phyloP scores from a whole-genome alignment of 768 basidiomycete genomes.

The Podaxis sp. region DNA sequence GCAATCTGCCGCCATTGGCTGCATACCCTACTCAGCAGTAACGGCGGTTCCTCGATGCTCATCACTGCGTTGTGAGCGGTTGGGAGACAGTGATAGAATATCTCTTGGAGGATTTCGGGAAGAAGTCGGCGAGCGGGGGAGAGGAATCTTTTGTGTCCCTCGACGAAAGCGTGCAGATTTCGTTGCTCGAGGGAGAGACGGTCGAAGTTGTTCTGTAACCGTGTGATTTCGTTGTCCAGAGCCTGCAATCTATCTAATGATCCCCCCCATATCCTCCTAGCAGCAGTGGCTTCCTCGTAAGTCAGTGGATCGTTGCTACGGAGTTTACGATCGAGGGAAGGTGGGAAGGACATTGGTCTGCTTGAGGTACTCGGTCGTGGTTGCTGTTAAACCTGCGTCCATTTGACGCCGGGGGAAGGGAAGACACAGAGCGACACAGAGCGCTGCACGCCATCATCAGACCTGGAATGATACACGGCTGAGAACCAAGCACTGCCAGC shows the following conservation, averaged over 20 bases:
- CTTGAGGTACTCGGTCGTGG: background rate
- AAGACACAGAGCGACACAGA: too few species aligned
- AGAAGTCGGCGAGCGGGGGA: constrained; percentile 4
- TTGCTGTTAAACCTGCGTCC: background rate
- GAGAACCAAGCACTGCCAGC: too few species aligned
- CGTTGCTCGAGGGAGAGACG: background rate
- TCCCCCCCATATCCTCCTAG: background rate
- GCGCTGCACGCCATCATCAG: too few species aligned
- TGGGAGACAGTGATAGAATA: constrained; percentile 13
- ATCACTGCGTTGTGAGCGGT: constrained; percentile 13
- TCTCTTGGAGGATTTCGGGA: constrained; percentile 12
- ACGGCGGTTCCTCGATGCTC: constrained; percentile 7
- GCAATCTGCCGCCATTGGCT: constrained; percentile 14
- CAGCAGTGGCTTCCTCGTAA: background rate
- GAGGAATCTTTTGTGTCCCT: background rate
- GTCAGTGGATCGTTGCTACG: constrained; percentile 1
- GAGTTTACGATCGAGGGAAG: background rate
- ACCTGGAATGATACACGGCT: too few species aligned
- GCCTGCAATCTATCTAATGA: background rate
- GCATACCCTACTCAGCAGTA: constrained; percentile 16
- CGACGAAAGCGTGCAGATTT: background rate
- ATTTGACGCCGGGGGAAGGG: background rate
- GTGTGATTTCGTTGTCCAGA: background rate
- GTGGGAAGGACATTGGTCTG: background rate
- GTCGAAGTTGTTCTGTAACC: background rate